Conservation (phyloP, 2,329 filamentous ascomycete species). For the Penicillium sp. region DNA sequence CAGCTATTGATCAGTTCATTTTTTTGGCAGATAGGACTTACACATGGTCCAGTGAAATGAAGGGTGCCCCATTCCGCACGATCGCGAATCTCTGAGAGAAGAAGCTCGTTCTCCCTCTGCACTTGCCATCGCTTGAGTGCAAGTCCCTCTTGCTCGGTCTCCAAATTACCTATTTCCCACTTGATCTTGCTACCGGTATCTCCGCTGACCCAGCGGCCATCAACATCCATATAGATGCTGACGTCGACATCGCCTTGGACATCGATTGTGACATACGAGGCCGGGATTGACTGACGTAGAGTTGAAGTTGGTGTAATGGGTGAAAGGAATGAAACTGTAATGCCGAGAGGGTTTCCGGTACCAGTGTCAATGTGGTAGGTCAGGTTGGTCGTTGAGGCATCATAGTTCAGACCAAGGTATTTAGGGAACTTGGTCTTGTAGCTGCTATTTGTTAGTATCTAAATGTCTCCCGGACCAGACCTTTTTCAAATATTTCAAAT, state of each 20-base stretch:
- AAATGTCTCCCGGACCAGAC: background rate
- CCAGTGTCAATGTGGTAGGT: constrained; percentile 53
- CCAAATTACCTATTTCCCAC: constrained; percentile 54
- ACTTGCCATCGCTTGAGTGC: constrained; percentile 39
- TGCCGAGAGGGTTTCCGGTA: constrained; percentile 38
- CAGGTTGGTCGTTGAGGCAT: constrained; percentile 62
- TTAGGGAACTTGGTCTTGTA: constrained; percentile 52
- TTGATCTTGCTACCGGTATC: constrained; percentile 59
- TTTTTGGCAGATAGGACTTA: constrained; percentile 20
- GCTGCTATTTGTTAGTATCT: constrained; percentile 24
- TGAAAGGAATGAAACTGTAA: constrained; percentile 59
- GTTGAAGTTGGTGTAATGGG: constrained; percentile 75
- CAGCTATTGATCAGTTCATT: constrained; percentile 4
- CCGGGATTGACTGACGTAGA: constrained; percentile 70
- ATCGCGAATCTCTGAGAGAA: constrained; percentile 66
- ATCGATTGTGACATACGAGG: constrained; percentile 64
- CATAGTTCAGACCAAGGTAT: constrained; percentile 56
- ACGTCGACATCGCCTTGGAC: constrained; percentile 59
- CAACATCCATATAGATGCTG: constrained; percentile 57
- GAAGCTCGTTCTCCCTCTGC: constrained; percentile 46
- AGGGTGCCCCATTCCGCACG: constrained; percentile 76
- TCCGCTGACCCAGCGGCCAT: constrained; percentile 75
- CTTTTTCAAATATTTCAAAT: background rate
- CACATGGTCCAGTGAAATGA: constrained; percentile 62
- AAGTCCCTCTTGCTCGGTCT: constrained; percentile 33